These are phyloP conservation scores for Mangifera indica DNA, from an alignment of 345 rosid genomes.

Conservation along the genomic window DNA sequence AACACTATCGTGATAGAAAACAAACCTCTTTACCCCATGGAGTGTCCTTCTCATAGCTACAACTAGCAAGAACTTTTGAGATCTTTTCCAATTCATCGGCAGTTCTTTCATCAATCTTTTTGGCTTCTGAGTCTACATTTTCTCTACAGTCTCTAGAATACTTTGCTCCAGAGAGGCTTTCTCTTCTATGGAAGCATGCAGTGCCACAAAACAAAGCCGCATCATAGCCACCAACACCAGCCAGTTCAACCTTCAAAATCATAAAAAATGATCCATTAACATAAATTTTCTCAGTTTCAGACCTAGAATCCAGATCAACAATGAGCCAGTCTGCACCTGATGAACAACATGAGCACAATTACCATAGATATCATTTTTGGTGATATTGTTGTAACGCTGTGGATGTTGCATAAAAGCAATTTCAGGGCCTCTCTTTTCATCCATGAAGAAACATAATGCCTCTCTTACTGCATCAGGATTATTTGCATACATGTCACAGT, in stretches of 20 bases:
- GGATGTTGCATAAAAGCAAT: slow-evolving; percentile 43
- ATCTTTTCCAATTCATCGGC: slow-evolving; percentile 30
- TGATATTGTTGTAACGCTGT: slow-evolving; percentile 32
- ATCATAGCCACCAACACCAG: slow-evolving; percentile 33
- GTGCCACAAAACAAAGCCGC: slow-evolving; percentile 35
- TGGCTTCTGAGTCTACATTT: not conserved
- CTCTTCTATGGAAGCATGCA: slow-evolving; percentile 39
- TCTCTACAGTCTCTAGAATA: slow-evolving; percentile 16
- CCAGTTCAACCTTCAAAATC: slow-evolving; percentile 29
- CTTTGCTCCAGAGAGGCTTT: slow-evolving; percentile 32
- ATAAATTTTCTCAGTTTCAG: too few relatives aligned
- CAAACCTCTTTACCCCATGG: slow-evolving; percentile 54
- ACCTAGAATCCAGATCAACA: not conserved
- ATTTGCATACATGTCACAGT: slow-evolving; percentile 58
- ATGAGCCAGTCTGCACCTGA: slow-evolving; percentile 21
- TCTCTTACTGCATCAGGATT: slow-evolving; percentile 39
- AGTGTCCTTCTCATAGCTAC: slow-evolving; percentile 34
- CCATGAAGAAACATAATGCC: slow-evolving; percentile 53
- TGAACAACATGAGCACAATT: slow-evolving; percentile 6
- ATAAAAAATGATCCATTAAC: not conserved
- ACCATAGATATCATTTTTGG: slow-evolving; percentile 36
- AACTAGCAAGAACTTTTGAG: slow-evolving; percentile 33
- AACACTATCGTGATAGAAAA: not conserved
- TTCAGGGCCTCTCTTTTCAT: slow-evolving; percentile 39
- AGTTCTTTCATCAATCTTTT: slow-evolving; percentile 16